Base-by-base conservation (phyloP, 2,329 filamentous ascomycete species). In the Monosporascus ibericus region DNA sequence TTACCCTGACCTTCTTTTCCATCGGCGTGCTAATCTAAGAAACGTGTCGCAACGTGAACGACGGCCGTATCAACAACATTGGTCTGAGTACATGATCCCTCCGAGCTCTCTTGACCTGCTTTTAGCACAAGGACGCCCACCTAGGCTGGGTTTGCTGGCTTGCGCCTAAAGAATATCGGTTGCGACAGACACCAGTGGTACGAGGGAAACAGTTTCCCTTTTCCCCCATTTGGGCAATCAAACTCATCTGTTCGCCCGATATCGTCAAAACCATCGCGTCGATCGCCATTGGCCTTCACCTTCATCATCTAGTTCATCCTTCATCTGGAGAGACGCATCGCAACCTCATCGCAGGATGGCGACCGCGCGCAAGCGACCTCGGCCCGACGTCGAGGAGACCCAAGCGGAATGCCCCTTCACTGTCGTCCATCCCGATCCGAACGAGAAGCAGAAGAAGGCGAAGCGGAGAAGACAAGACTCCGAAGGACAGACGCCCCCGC, bases 341-440 rank as follows among this genome's bases (percentile, higher is more conserved):
- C 44, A 37, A 15, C 20, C 44, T 38, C 15, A 36, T 15, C 24
- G 7, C 47, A 64, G 57, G 59, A 74, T 73, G 70, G 65, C 71
- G 40, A 67, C 68, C 34, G 60, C 75, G 57, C 72, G 75, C 59
- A 82, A 82, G 69, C 75, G 80, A 59, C 74, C 77, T 55, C 75
- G 76, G 61, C 65, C 72, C 50, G 71, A 76, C 49, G 60, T 68
- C 52, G 67, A 71, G 54, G 78, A 80, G 59, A 75, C 71, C 57
- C 74, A 77, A 58, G 80, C 80, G 62, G 79, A 82, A 58, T 82
- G 79, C 56, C 79, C 78, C 11, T 83, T 81, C 54, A 68, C 65
- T 39, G 72, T 81, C 49, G 65, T 66, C 39, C 66, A 74, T 48
- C 71, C 75, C 55, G 73, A 77, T 52, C 68, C 73, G 8, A 78